These are phyloP conservation scores for Nematocida displodere DNA, from an alignment of 371 early-diverging fungal genomes.

Conservation along the genomic window DNA sequence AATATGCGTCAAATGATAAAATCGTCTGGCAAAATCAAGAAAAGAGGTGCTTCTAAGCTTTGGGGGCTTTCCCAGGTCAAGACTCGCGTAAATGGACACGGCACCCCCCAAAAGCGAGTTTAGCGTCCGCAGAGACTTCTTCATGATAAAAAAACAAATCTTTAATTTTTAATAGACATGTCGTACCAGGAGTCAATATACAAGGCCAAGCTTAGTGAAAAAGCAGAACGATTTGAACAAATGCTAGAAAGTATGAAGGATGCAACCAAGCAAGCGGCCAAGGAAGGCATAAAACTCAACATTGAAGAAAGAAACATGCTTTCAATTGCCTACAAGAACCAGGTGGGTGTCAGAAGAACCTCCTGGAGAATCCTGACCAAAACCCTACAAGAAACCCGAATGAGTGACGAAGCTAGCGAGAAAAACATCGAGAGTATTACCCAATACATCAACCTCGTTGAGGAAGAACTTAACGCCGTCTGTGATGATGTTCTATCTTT, in stretches of 20 bases:
- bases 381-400: slow-evolving; percentile 68
- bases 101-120: slow-evolving; percentile 1
- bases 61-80: slow-evolving; percentile 35
- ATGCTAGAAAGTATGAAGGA: slow-evolving; percentile 66
- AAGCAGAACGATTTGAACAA: slow-evolving; percentile 95
- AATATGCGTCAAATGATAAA: slow-evolving; percentile 45
- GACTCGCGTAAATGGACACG: slow-evolving; percentile 22
- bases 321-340: slow-evolving; percentile 97
- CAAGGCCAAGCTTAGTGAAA: slow-evolving; percentile 93
- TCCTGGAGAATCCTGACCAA: slow-evolving; percentile 97
- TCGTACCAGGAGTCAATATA: slow-evolving; percentile 51
- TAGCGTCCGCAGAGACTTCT: neutral
- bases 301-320: slow-evolving; percentile 94
- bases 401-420: slow-evolving; percentile 71
- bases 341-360: slow-evolving; percentile 93
- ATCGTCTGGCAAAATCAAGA: slow-evolving; percentile 2
- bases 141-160: neutral
- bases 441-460: slow-evolving; percentile 80
- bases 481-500: slow-evolving; percentile 87
- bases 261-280: slow-evolving; percentile 63
- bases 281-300: slow-evolving; percentile 72
- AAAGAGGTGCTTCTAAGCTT: neutral
- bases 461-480: slow-evolving; percentile 81
- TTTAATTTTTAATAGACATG: slow-evolving; percentile 50
- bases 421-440: slow-evolving; percentile 68